These are phyloP conservation scores for Botryosphaeria agaves DNA, from an alignment of 2,329 filamentous ascomycete species.

Conservation along the genomic window DNA sequence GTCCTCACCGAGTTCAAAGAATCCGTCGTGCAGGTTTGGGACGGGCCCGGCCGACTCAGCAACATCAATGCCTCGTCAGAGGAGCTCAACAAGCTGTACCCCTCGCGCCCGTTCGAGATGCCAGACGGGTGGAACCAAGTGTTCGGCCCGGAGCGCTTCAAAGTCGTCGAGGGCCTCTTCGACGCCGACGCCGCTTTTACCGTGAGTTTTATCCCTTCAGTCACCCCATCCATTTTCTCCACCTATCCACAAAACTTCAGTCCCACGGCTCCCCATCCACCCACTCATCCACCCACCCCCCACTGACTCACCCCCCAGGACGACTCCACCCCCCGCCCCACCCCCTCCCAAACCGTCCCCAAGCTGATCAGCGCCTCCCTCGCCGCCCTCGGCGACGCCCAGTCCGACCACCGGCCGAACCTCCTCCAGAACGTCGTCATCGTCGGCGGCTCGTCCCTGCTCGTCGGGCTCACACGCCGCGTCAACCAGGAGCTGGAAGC, in stretches of 20 bases:
- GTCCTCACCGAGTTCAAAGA: conserved; percentile 95
- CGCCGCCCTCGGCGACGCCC: conserved; percentile 65
- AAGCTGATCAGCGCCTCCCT: conserved; percentile 66
- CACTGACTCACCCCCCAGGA: no score
- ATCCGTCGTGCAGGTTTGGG: conserved; percentile 88
- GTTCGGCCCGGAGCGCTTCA: conserved; percentile 77
- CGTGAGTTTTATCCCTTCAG: conserved; percentile 2
- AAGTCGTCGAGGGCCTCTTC: conserved; percentile 77
- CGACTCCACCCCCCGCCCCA: conserved; percentile 14
- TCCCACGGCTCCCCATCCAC: no score
- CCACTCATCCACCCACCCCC: no score
- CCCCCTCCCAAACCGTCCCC: conserved; percentile 60
- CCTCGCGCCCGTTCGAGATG: conserved; percentile 87
- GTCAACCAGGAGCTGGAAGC: conserved; percentile 67
- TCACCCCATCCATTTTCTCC: background rate
- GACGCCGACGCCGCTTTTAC: conserved; percentile 61
- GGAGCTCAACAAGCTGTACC: conserved; percentile 53
- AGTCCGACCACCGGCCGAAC: conserved; percentile 70
- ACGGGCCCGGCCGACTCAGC: conserved; percentile 53
- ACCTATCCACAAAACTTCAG: no score
- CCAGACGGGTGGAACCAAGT: conserved; percentile 93
- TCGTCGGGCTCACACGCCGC: conserved; percentile 85
- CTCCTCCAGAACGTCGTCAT: conserved; percentile 83
- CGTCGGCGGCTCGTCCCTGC: conserved; percentile 70
- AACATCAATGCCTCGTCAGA: no score